Evolutionary conservation across 2,329 filamentous ascomycete species (phyloP).

Genomic region (Lachnellula cervina): DNA sequence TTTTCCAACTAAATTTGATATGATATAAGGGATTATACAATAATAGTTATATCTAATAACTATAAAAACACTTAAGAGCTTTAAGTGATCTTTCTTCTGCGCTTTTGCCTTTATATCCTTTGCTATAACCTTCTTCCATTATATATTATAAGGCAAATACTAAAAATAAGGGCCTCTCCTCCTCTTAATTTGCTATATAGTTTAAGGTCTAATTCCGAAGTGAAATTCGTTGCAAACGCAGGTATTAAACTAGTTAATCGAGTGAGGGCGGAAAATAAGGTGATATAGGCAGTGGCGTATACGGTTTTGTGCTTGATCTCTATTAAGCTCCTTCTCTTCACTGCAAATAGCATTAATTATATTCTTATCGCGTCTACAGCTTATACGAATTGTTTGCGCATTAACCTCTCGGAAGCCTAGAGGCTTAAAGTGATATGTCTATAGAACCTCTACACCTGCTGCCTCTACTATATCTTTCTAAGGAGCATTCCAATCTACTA

Average conservation of each 20-base stretch:
- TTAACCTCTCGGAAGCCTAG: neutral
- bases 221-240: neutral
- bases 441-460: neutral
- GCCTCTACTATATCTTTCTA: constrained; percentile 2
- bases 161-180: neutral
- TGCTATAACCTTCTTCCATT: neutral
- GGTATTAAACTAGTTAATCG: neutral
- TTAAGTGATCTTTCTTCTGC: neutral
- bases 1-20: neutral
- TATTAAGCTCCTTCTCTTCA: constrained; percentile 1
- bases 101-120: constrained; percentile 6
- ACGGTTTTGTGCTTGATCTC: too few relatives aligned
- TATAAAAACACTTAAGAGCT: neutral
- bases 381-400: neutral
- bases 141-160: neutral
- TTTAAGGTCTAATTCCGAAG: neutral
- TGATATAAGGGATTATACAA: neutral
- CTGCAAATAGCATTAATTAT: constrained; percentile 3
- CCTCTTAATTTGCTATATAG: neutral
- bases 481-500: neutral
- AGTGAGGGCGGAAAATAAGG: neutral
- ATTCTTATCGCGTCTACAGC: neutral
- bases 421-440: neutral
- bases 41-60: neutral
- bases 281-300: too few relatives aligned